Conservation (phyloP, 1,139 yeast genomes). For the Waltiozyma sp. region DNA sequence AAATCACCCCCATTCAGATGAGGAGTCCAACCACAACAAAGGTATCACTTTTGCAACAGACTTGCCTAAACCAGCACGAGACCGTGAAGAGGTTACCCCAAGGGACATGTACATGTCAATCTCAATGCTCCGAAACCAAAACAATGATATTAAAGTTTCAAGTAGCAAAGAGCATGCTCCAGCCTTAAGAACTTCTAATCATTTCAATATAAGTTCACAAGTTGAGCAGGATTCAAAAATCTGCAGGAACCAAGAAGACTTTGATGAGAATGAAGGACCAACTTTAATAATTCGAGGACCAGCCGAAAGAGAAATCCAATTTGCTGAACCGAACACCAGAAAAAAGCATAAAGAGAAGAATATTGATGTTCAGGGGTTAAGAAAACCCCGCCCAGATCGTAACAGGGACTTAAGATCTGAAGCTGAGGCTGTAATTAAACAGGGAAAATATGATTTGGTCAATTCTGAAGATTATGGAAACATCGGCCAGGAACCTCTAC, state of each 20-base stretch:
- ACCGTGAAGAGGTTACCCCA: constrained; percentile 53
- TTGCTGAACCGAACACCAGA: constrained; percentile 4
- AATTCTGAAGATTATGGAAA: constrained; percentile 10
- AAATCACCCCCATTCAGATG: neutral
- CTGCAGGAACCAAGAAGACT: constrained; percentile 8
- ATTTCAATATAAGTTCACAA: neutral
- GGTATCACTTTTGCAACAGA: constrained; percentile 26
- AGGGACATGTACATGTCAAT: constrained; percentile 78
- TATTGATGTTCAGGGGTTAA: neutral
- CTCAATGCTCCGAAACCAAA: constrained; percentile 52
- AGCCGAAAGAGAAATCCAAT: constrained; percentile 43
- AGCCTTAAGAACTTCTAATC: neutral
- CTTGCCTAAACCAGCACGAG: constrained; percentile 32
- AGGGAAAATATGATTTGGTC: constrained; percentile 1
- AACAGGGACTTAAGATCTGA: no score
- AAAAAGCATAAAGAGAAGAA: neutral
- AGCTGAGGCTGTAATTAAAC: no score
- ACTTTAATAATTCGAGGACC: constrained; percentile 76
- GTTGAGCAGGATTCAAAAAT: neutral
- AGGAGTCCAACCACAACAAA: constrained; percentile 16
- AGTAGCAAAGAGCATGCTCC: neutral
- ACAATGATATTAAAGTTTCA: constrained; percentile 22
- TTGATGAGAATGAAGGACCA: constrained; percentile 57
- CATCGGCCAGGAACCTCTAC: neutral
- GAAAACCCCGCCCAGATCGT: no score